These are phyloP conservation scores for Phytophthora fragariaefolia DNA, from an alignment of 352 stramenopile species.

Conservation along the genomic window DNA sequence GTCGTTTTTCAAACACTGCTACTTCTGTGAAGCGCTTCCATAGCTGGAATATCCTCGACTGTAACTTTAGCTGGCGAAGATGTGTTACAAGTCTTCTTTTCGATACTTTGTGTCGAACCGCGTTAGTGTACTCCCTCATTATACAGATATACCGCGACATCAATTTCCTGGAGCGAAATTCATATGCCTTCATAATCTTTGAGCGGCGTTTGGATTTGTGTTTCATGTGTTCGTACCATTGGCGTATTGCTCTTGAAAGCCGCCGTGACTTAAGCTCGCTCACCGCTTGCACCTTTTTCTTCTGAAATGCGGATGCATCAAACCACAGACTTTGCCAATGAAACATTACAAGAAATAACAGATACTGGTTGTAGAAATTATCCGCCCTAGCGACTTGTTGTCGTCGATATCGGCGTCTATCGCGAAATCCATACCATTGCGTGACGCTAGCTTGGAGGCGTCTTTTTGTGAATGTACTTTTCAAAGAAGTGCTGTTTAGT, in stretches of 20 bases:
- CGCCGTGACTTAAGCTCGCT: constrained; percentile 11
- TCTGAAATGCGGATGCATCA: constrained; percentile 9
- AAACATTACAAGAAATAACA: constrained; percentile 36
- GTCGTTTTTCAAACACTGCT: neutral
- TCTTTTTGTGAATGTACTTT: constrained; percentile 1
- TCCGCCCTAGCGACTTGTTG: constrained; percentile 23
- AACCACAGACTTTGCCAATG: constrained; percentile 39
- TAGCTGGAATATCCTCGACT: constrained; percentile 16
- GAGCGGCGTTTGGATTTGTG: neutral
- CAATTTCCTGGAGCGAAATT: constrained; percentile 5
- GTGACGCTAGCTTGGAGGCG: constrained; percentile 17
- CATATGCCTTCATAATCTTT: constrained; percentile 5
- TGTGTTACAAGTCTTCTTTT: constrained; percentile 12
- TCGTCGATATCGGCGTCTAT: constrained; percentile 2
- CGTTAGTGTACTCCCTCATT: constrained; percentile 17
- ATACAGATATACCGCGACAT: constrained; percentile 6
- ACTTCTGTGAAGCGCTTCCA: constrained; percentile 16
- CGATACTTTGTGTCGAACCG: constrained; percentile 11
- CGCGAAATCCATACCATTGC: constrained; percentile 16
- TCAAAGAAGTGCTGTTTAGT: neutral
- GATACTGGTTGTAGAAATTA: constrained; percentile 39
- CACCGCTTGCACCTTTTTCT: constrained; percentile 6
- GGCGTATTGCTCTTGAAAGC: constrained; percentile 16
- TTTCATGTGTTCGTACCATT: constrained; percentile 16
- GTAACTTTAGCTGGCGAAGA: constrained; percentile 12